Conservation (phyloP, 129 eudicot genomes). For the Chrysanthemum seticuspe region DNA sequence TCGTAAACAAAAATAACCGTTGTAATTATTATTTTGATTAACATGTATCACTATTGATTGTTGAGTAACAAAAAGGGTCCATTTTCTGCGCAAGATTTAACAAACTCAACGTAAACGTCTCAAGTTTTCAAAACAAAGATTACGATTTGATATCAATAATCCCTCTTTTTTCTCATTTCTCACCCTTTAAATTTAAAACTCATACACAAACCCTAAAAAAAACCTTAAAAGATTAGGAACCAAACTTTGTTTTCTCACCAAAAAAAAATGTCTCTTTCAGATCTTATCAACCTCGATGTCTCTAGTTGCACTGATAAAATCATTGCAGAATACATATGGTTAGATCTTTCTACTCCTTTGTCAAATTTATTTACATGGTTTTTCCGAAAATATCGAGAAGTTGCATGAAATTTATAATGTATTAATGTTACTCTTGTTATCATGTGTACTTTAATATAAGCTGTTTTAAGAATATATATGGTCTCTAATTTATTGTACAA, state of each 20-base stretch:
- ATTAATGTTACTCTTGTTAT: not conserved
- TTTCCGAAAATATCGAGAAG: not conserved
- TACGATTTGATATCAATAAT: not conserved
- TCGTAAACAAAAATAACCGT: too few relatives aligned
- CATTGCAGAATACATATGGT: conserved; percentile 83
- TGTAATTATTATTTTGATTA: too few relatives aligned
- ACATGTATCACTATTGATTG: too few relatives aligned
- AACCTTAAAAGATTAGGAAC: not conserved
- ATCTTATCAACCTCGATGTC: conserved; percentile 58
- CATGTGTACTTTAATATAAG: too few relatives aligned
- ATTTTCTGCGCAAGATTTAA: not conserved
- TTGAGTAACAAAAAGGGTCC: not conserved
- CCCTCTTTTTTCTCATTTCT: not conserved
- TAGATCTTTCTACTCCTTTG: not conserved
- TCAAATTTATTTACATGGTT: not conserved
- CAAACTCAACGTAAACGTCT: not conserved
- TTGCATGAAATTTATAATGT: not conserved
- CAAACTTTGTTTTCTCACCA: not conserved
- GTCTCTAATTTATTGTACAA: too few relatives aligned
- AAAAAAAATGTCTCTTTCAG: conserved; percentile 26
- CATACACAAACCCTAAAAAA: not conserved
- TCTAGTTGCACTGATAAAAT: conserved; percentile 45
- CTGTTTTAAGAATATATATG: too few relatives aligned
- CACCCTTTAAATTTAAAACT: not conserved
- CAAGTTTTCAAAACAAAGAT: not conserved